Conservation (phyloP, 495 filamentous ascomycete species). For the Penicillium manginii region DNA sequence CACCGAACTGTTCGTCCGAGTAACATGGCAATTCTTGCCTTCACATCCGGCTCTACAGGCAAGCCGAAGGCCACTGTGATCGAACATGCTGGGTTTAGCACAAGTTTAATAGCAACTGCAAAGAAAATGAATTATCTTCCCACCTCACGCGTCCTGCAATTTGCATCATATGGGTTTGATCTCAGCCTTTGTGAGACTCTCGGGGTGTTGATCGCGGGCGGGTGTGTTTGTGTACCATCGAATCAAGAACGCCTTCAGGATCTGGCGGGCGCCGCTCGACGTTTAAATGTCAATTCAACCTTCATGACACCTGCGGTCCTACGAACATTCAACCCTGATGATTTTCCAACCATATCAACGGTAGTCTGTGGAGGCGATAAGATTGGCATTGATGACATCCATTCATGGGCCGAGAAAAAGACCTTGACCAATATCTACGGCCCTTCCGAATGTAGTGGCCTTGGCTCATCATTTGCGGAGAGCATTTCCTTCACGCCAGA, state of each 20-base stretch:
- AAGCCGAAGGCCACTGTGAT: conserved; percentile 42
- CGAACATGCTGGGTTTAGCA: conserved; percentile 28
- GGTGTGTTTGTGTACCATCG: conserved; percentile 47
- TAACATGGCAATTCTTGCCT: conserved; percentile 21
- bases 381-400: no score
- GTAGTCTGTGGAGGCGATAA: no score
- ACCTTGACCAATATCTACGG: no score
- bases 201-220: conserved; percentile 57
- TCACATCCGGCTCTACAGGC: conserved; percentile 43
- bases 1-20: conserved; percentile 6
- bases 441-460: no score
- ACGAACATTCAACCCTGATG: no score
- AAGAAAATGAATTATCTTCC: not conserved
- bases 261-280: no score
- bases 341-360: no score
- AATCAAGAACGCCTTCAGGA: not conserved
- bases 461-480: no score
- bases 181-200: conserved; percentile 59
- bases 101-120: conserved; percentile 21
- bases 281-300: not conserved
- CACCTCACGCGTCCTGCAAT: conserved; percentile 29
- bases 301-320: not conserved
- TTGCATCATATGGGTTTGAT: conserved; percentile 38
- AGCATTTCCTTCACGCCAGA: not conserved
- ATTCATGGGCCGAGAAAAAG: no score